Conservation (phyloP, 441 rosid genomes). For the Mallotus repandus region DNA sequence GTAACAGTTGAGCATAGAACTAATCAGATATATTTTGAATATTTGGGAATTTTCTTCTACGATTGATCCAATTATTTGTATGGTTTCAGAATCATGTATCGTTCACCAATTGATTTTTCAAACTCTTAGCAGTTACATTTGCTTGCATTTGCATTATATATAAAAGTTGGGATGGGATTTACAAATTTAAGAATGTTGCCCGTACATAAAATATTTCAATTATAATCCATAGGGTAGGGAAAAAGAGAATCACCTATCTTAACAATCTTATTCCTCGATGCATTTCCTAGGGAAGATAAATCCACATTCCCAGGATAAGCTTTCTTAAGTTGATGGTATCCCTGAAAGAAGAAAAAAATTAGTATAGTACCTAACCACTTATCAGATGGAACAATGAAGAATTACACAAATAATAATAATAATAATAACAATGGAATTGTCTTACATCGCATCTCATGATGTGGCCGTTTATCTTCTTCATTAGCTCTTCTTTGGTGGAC, state of each 20-base stretch:
- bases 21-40: not conserved
- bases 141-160: no score
- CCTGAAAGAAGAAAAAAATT: conserved; percentile 45
- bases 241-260: conserved; percentile 57
- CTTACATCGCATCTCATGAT: conserved; percentile 63
- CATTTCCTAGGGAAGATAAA: conserved; percentile 53
- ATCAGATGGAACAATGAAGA: conserved; percentile 20
- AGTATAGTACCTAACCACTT: conserved; percentile 10
- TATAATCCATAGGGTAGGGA: not conserved
- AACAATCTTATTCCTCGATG: conserved; percentile 69
- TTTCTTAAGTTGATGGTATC: conserved; percentile 62
- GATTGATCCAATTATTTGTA: no score
- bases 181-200: conserved; percentile 3
- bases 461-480: conserved; percentile 50
- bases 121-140: not conserved
- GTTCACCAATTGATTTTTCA: not conserved
- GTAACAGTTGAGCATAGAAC: not conserved
- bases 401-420: not conserved
- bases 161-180: not conserved
- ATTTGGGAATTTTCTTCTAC: not conserved
- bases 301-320: conserved; percentile 66
- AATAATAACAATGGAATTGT: not conserved
- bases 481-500: conserved; percentile 46
- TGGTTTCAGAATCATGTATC: not conserved
- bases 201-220: not conserved